Evolutionary conservation across 208 protist species (phyloP).

Genomic region (Acanthamoeba healyi): DNA sequence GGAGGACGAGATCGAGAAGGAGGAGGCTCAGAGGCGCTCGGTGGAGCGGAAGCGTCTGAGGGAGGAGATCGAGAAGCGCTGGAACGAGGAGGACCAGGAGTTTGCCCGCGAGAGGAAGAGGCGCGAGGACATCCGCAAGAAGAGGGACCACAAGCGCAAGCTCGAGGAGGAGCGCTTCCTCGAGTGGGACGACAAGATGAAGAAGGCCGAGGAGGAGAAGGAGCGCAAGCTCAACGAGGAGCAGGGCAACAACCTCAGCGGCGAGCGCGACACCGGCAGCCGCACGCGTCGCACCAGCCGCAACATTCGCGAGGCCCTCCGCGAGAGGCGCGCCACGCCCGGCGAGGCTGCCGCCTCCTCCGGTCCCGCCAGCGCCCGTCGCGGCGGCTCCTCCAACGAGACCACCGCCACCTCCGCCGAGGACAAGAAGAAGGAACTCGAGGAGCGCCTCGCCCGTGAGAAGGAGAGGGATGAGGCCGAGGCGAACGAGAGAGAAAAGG

Average conservation of each 20-base stretch:
- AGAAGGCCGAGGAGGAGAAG: conserved; percentile 30
- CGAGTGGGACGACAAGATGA: conserved; percentile 42
- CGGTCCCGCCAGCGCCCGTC: neutral
- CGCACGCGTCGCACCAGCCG: neutral
- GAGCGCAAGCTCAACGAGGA: conserved; percentile 28
- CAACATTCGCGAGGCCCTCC: conserved; percentile 9
- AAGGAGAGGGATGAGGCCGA: neutral
- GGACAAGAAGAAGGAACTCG: neutral
- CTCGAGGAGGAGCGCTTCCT: conserved; percentile 24
- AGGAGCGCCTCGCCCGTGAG: neutral
- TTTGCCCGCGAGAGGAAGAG: neutral
- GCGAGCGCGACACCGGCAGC: neutral
- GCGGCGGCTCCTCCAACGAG: neutral
- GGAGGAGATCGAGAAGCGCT: conserved; percentile 16
- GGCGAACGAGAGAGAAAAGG: neutral
- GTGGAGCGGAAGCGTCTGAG: neutral
- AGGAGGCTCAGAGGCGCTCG: conserved; percentile 11
- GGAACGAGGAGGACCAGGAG: conserved; percentile 24
- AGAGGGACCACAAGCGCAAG: conserved; percentile 12
- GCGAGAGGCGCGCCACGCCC: neutral
- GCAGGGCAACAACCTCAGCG: neutral
- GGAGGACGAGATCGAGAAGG: conserved; percentile 31
- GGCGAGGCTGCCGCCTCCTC: neutral
- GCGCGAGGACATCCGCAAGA: conserved; percentile 34
- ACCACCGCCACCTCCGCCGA: neutral